Percentiles rank a stretch among this genome's conserved stretches.
Evolutionary conservation across 73 alveolate species (phyloP).

Genomic region (Blepharisma stoltei): DNA sequence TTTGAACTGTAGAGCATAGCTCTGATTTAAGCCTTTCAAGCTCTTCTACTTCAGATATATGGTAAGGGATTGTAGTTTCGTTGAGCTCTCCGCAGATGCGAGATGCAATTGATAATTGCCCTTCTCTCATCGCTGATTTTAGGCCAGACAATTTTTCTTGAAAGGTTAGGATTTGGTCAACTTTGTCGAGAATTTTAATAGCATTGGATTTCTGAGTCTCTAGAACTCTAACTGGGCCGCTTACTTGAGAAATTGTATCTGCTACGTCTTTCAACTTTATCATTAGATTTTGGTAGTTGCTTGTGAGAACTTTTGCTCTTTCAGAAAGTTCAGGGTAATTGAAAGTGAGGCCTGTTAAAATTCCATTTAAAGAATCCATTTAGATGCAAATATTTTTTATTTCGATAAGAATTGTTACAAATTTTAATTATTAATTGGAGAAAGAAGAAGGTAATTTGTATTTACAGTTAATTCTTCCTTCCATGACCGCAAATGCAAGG

Average conservation of each 20-base stretch:
- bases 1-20: background rate
- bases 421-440: too few relatives aligned
- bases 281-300: background rate
- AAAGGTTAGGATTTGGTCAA: background rate
- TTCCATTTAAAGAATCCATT: too few relatives aligned
- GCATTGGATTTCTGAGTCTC: conserved; percentile 11
- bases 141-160: background rate
- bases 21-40: background rate
- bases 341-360: too few relatives aligned
- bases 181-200: background rate
- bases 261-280: background rate
- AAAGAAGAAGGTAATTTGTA: too few relatives aligned
- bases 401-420: too few relatives aligned
- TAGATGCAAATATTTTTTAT: too few relatives aligned
- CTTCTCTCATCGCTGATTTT: background rate
- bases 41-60: background rate
- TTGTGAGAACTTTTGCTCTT: background rate
- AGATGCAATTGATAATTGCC: background rate
- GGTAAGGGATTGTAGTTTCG: background rate
- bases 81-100: conserved; percentile 5
- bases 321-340: too few relatives aligned
- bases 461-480: too few relatives aligned
- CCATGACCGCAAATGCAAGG: too few relatives aligned
- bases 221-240: conserved; percentile 14
- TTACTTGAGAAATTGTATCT: background rate